Evolutionary conservation across 495 filamentous ascomycete species (phyloP), one percentile per base, ranked within the genome.

Genomic region (Hypoxylon perforatum): DNA sequence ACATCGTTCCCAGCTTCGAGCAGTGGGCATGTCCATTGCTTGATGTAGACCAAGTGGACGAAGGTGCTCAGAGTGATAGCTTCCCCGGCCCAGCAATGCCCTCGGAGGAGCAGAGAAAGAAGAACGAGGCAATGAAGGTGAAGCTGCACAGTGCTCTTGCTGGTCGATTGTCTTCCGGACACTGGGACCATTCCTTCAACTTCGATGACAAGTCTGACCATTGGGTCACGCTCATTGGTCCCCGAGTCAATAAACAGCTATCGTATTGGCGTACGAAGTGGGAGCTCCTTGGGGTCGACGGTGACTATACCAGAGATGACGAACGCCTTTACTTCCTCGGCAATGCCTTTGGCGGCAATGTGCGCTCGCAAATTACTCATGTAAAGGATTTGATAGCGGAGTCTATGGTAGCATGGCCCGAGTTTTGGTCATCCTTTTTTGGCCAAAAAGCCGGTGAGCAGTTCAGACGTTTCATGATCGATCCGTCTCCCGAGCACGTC

Each of bases 361-460:
- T 10, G n/a, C 19, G 4, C 3, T 75, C 76, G 1, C 79, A 81
- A 33, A n/a, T 74, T 8, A 68, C 67, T n/a, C 78, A 80, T 17
- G 52, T 81, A 18, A 67, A 68, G 18, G 73, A 75, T 39, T 74
- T 81, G 4, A 52, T 71, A 8, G 23, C 56, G 15, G 67, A 77
- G 14, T 75, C 78, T 21, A 67, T 75, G 7, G 19, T 57, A 4
- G 75, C 73, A 3, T 76, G 73, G 68, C 67, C 69, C 0, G 67
- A 67, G 0, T 73, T 77, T 39, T 81, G 76, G 77, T 38, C 22
- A 2, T 46, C 62, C 2, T 53, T 46, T 0, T 58, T 54, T 23
- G 71, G 70, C 15, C 56, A 59, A 10, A 49, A 41, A 1, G 76
- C 74, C 7, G 57, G 48, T 7, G 18, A 49, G 14, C 49, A 66